A percentile compares a stretch with the other conserved stretches of the same genome.
Evolutionary conservation across 202 grass and related monocot species (phyloP).

Genomic region (Brachypodium distachyon): DNA sequence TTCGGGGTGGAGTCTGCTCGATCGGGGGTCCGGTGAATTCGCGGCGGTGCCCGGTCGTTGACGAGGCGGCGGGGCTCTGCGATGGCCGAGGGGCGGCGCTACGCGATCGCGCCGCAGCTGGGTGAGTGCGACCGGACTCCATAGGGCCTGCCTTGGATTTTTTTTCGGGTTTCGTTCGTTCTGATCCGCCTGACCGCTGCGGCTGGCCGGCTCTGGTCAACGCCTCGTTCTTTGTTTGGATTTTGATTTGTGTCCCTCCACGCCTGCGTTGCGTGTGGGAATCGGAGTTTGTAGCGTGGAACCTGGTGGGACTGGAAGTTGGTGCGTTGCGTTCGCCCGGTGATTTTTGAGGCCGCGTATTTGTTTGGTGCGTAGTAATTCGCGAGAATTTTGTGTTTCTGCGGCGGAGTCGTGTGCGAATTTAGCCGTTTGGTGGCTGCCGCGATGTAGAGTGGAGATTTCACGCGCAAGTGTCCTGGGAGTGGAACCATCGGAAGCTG

Average conservation of each 20-base stretch:
- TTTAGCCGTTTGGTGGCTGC: neutral
- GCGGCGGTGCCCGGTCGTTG: neutral
- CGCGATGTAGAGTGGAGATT: neutral
- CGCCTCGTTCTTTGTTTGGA: slow-evolving; percentile 20
- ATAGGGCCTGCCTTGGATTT: neutral
- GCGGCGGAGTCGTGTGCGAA: neutral
- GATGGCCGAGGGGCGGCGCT: too few species aligned
- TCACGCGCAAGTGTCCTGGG: neutral
- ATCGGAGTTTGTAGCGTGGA: neutral
- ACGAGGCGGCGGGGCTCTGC: neutral
- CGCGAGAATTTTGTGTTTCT: neutral
- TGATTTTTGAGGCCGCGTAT: neutral
- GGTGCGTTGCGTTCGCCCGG: neutral
- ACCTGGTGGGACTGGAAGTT: neutral
- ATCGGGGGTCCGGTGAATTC: neutral
- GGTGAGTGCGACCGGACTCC: slow-evolving; percentile 41
- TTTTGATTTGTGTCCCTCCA: slow-evolving; percentile 1
- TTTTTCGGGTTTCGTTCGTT: neutral
- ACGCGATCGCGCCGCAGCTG: slow-evolving; percentile 78
- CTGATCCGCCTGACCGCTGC: neutral
- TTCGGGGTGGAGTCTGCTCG: neutral
- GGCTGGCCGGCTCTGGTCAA: slow-evolving; percentile 17
- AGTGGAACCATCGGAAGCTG: neutral
- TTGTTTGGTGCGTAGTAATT: neutral
- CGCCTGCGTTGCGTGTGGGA: neutral